These are phyloP conservation scores for Leccinum longicurvipes DNA, from an alignment of 768 basidiomycete species.

Conservation along the genomic window DNA sequence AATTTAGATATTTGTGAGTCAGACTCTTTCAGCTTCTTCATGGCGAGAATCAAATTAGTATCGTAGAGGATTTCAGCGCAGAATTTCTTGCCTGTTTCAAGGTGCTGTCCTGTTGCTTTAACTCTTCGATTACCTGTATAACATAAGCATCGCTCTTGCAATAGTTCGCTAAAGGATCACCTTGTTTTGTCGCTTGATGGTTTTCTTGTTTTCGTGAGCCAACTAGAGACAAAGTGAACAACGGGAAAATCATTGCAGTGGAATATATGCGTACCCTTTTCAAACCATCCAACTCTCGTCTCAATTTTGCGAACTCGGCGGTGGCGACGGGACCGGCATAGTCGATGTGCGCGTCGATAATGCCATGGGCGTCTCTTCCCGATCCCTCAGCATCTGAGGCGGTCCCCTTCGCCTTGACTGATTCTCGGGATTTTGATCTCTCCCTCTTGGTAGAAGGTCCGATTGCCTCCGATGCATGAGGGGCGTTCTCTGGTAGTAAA, in stretches of 20 bases:
- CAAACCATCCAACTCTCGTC: constrained; percentile 53
- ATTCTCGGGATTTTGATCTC: constrained; percentile 37
- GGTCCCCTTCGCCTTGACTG: constrained; percentile 20
- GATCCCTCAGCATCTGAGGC: constrained; percentile 30
- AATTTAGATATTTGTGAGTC: constrained; percentile 43
- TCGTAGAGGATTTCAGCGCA: neutral
- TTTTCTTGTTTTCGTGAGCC: constrained; percentile 46
- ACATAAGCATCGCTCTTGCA: neutral
- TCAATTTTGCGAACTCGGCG: constrained; percentile 53
- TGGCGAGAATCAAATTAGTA: constrained; percentile 18
- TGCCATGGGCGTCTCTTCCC: constrained; percentile 18
- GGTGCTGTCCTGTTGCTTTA: constrained; percentile 40
- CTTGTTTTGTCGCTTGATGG: constrained; percentile 54
- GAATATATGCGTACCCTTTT: constrained; percentile 38
- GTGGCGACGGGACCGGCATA: constrained; percentile 37
- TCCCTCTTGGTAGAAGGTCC: constrained; percentile 24
- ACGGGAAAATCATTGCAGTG: neutral
- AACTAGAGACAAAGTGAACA: constrained; percentile 25
- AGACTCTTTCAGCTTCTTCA: constrained; percentile 41
- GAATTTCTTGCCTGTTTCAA: constrained; percentile 35
- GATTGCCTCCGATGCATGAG: constrained; percentile 7
- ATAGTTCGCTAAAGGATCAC: constrained; percentile 29
- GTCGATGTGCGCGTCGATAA: constrained; percentile 15
- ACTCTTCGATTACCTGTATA: constrained; percentile 50
- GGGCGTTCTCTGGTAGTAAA: constrained; percentile 17